These are phyloP conservation scores for Trichoderma koningii DNA, from an alignment of 2,329 filamentous ascomycete genomes.

Conservation along the genomic window DNA sequence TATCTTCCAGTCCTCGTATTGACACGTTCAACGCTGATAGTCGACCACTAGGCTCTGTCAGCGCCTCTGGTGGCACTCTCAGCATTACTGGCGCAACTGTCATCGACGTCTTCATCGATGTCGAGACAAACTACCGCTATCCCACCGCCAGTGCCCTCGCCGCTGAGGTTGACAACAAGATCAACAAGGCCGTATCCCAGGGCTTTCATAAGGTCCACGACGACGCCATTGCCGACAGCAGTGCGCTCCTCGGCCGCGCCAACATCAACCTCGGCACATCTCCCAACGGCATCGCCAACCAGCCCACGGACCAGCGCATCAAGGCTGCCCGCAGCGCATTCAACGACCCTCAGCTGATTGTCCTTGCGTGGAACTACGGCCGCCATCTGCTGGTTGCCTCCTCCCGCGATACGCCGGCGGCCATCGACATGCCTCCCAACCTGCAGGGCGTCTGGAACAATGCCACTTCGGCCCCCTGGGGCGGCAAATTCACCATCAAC, in stretches of 20 bases:
- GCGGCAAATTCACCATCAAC: constrained; percentile 50
- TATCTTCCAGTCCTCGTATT: not conserved
- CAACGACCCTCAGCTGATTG: constrained; percentile 31
- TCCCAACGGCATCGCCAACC: constrained; percentile 24
- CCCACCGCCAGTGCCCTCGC: constrained; percentile 30
- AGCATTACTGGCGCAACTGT: constrained; percentile 31
- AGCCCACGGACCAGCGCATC: constrained; percentile 27
- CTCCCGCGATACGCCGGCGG: constrained; percentile 30
- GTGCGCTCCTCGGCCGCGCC: constrained; percentile 31
- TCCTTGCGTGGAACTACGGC: constrained; percentile 35
- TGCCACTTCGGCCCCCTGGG: constrained; percentile 40
- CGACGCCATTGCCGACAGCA: constrained; percentile 32
- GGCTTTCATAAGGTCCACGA: constrained; percentile 30
- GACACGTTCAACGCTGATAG: not conserved
- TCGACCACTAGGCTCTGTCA: constrained; percentile 24
- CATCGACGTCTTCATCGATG: constrained; percentile 35
- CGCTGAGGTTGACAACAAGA: constrained; percentile 32
- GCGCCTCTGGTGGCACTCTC: constrained; percentile 28
- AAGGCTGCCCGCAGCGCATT: constrained; percentile 20
- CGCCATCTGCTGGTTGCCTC: constrained; percentile 34
- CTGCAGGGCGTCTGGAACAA: constrained; percentile 37
- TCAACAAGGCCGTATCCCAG: constrained; percentile 30
- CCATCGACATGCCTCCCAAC: constrained; percentile 34
- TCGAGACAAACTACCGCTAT: constrained; percentile 35
- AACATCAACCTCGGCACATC: constrained; percentile 33